Conservation (phyloP, 2,329 filamentous ascomycete species). For the Alternaria rosae region DNA sequence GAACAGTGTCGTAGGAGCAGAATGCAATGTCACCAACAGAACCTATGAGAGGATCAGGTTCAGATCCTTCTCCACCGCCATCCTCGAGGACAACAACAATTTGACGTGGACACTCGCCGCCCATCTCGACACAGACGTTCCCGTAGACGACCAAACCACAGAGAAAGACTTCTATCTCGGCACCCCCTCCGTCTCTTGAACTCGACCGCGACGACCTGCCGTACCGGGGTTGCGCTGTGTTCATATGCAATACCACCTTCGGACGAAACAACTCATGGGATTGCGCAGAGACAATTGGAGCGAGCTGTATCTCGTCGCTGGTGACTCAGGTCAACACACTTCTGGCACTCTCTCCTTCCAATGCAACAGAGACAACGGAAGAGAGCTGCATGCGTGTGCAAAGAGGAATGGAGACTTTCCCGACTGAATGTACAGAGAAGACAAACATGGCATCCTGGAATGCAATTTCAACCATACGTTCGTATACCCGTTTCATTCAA, state of each 20-base stretch:
- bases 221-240: not conserved
- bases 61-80: not conserved
- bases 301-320: not conserved
- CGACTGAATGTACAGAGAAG: not conserved
- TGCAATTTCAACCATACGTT: not conserved
- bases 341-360: not conserved
- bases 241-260: not conserved
- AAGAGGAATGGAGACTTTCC: not conserved
- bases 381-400: not conserved
- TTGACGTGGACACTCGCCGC: not conserved
- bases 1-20: not conserved
- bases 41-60: not conserved
- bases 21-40: slow-evolving; percentile 1
- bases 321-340: not conserved
- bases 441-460: not conserved
- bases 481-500: not conserved
- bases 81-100: not conserved
- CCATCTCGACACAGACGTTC: not conserved
- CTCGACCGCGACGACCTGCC: not conserved
- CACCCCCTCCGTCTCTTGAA: not conserved
- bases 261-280: not conserved
- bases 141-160: not conserved
- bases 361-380: not conserved
- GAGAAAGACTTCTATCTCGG: not conserved
- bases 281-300: not conserved